These are phyloP conservation scores for Phyllostachys edulis DNA, from an alignment of 176 grass and related monocot species.

Conservation along the genomic window DNA sequence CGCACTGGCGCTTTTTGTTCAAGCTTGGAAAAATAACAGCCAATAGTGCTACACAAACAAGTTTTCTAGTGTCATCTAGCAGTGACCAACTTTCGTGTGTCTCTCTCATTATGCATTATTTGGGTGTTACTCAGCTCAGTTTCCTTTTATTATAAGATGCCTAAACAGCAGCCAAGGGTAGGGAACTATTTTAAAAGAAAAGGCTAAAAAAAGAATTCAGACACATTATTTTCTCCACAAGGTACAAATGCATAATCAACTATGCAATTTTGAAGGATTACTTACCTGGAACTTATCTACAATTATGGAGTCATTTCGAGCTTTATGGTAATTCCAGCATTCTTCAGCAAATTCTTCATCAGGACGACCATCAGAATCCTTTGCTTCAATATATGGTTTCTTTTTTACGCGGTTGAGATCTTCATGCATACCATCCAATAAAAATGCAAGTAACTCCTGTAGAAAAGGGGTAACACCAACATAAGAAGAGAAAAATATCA, in stretches of 20 bases:
- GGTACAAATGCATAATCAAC: not conserved
- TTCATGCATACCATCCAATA: conserved; percentile 98
- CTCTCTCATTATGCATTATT: not conserved
- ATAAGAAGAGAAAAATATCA: not conserved
- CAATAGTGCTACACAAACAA: not conserved
- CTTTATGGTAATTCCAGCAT: conserved; percentile 91
- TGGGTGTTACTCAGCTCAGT: not conserved
- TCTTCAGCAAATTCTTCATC: conserved; percentile 88
- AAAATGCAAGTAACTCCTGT: conserved; percentile 93
- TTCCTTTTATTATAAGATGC: not conserved
- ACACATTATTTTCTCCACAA: not conserved
- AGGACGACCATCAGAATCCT: conserved; percentile 81
- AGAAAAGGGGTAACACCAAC: conserved; percentile 11
- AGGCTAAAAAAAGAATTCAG: not conserved
- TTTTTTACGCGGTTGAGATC: conserved; percentile 97
- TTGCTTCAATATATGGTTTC: conserved; percentile 98
- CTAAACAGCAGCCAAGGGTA: not conserved
- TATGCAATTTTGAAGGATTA: not conserved
- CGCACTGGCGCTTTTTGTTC: not conserved
- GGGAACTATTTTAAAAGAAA: not conserved
- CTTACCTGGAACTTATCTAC: conserved; percentile 95
- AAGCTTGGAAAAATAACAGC: not conserved
- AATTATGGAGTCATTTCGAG: conserved; percentile 98
- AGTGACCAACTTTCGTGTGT: conserved; percentile 1
- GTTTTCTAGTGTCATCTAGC: not conserved